Base-by-base conservation (phyloP, 371 early-diverging fungal species). In the Mortierella sp. region DNA sequence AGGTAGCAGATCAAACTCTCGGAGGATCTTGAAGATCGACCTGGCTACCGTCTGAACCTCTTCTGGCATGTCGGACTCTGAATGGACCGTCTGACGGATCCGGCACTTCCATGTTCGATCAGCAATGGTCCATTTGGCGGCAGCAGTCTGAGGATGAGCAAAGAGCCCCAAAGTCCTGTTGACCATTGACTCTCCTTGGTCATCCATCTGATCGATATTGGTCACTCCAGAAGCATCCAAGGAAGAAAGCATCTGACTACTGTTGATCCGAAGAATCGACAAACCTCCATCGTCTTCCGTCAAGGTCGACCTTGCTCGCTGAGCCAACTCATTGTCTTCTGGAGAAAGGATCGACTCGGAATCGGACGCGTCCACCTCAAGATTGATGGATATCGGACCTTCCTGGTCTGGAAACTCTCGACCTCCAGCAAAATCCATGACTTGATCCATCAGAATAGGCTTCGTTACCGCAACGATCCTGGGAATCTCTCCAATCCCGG, bases 381-480 rank as follows among this genome's bases (percentile, higher is more conserved):
- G 52, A 25, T 70, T 70, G 7, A 79, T 56, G 21, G 66, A 57
- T 0, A 62, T 48, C 2, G 15, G 56, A 1, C 64, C 51, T 14
- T 64, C 70, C n/a, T 55, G 30, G 3, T 23, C 50, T 9, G 11
- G 53, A 21, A 23, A 26, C 7, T 46, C 48, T 2, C 51, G 46
- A 12, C 51, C 63, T 16, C 59, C 66, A 16, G 80, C 80, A 30
- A 66, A 79, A 26, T 79, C 80, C 80, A 79, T 79, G 25, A 69
- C 80, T 28, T 79, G 80, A 37, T 79, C 80, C 21, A 72, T 60
- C 57, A 73, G 30, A 44, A 79, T 72, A 0, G 80, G 80, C 30
- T 72, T 79, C 7, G 80, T 79, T 15, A 79, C 80, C 5, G 80
- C 73, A 23, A 79, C 73, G 19, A 70, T 66, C 45, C 69, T 63